These are phyloP conservation scores for Diaporthe vaccinii DNA, from an alignment of 2,329 filamentous ascomycete genomes.

Conservation along the genomic window DNA sequence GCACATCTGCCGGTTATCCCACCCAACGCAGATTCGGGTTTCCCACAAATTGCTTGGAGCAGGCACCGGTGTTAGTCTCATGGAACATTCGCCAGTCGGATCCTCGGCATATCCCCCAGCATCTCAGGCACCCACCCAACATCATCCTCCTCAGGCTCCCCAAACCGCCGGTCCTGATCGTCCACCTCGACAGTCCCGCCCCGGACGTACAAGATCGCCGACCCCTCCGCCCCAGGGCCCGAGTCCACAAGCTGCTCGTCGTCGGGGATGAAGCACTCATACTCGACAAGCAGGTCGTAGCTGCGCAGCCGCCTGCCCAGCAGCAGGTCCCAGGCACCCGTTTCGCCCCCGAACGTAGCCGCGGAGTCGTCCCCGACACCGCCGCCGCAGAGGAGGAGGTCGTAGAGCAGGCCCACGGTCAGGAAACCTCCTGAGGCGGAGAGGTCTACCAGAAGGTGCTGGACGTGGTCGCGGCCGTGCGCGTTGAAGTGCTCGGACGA, in stretches of 20 bases:
- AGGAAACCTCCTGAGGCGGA: background rate
- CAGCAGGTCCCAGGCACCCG: conserved; percentile 29
- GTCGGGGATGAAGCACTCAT: conserved; percentile 24
- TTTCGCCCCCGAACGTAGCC: background rate
- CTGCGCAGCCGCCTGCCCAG: conserved; percentile 25
- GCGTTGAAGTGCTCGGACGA: conserved; percentile 9
- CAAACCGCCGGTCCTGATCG: conserved; percentile 11
- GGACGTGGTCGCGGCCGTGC: conserved; percentile 12
- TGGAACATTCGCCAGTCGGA: background rate
- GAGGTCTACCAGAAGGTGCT: conserved; percentile 1
- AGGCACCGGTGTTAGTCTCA: background rate
- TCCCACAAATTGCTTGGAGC: too few relatives aligned
- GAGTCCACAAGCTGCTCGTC: conserved; percentile 19
- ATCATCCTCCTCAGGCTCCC: background rate
- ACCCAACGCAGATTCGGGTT: too few relatives aligned
- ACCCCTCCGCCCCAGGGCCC: background rate
- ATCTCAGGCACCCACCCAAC: conserved; percentile 20
- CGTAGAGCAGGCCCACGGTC: conserved; percentile 31
- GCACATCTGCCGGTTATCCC: background rate
- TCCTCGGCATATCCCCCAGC: background rate
- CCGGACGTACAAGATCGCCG: conserved; percentile 17
- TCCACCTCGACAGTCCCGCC: conserved; percentile 7
- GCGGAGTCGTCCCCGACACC: background rate
- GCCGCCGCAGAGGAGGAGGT: conserved; percentile 14
- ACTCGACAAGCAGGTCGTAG: conserved; percentile 21